Evolutionary conservation across 441 rosid species (phyloP).

Genomic region (Flueggea neowawraea): DNA sequence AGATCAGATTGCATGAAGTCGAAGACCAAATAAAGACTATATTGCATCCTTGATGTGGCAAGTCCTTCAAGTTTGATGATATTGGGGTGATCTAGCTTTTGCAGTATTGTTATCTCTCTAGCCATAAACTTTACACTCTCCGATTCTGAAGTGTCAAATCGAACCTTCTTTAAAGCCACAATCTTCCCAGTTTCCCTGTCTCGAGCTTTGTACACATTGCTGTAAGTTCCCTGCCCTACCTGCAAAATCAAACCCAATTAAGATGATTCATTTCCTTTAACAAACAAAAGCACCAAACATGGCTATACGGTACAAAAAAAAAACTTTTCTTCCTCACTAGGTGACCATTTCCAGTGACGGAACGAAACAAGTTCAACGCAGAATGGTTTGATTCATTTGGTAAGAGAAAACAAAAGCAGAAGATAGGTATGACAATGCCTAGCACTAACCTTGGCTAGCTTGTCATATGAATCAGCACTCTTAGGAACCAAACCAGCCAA

Average conservation of each 20-base stretch:
- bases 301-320: no score
- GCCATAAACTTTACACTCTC: constrained; percentile 91
- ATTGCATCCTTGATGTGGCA: constrained; percentile 90
- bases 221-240: constrained; percentile 89
- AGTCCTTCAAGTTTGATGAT: constrained; percentile 80
- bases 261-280: neutral
- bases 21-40: constrained; percentile 82
- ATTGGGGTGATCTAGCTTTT: constrained; percentile 75
- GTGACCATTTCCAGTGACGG: no score
- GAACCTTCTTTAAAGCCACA: constrained; percentile 82
- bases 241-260: constrained; percentile 17
- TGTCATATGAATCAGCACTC: constrained; percentile 68
- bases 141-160: constrained; percentile 80
- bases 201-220: constrained; percentile 87
- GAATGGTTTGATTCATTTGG: no score
- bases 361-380: no score
- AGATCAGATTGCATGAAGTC: constrained; percentile 72
- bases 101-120: constrained; percentile 70
- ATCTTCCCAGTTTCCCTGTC: constrained; percentile 66
- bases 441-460: constrained; percentile 51
- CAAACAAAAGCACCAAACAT: no score
- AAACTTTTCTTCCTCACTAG: no score
- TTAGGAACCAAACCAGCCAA: constrained; percentile 50
- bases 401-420: no score
- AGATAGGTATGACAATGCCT: no score